Evolutionary conservation across 1,139 yeast species (phyloP).

Genomic region (Geotrichum reessii): DNA sequence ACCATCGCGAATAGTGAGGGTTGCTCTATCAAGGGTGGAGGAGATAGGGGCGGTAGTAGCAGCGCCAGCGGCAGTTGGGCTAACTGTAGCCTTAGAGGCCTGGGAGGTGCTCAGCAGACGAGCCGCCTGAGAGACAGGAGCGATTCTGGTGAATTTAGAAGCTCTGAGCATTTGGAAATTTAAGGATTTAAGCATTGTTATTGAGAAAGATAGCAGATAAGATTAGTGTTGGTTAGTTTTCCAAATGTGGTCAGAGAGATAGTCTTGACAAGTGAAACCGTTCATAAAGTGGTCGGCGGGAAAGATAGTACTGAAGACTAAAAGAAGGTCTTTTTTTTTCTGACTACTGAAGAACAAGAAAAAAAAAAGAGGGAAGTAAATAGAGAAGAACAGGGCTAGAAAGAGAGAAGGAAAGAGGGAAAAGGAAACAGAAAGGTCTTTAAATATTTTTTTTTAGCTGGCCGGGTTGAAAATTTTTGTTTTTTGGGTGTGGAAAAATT

Average conservation of each 20-base stretch:
- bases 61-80: slow-evolving; percentile 37
- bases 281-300: slow-evolving; percentile 3
- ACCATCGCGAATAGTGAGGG: slow-evolving; percentile 85
- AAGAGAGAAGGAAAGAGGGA: neutral
- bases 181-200: slow-evolving; percentile 9
- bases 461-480: neutral
- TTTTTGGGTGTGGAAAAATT: neutral
- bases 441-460: neutral
- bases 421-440: neutral
- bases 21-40: slow-evolving; percentile 62
- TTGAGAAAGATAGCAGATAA: neutral
- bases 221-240: slow-evolving; percentile 15
- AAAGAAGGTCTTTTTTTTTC: neutral
- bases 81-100: slow-evolving; percentile 42
- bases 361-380: neutral
- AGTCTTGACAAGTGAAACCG: slow-evolving; percentile 18
- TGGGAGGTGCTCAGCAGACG: slow-evolving; percentile 16
- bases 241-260: slow-evolving; percentile 18
- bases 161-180: slow-evolving; percentile 14
- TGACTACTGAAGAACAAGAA: neutral
- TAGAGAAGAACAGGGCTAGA: too few species aligned
- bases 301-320: neutral
- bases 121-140: slow-evolving; percentile 10
- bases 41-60: slow-evolving; percentile 18
- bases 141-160: neutral